Percentiles rank a stretch among this genome's conserved stretches.
Conservation (phyloP, 306 rosid genomes). For the Prinsepia uniflora region DNA sequence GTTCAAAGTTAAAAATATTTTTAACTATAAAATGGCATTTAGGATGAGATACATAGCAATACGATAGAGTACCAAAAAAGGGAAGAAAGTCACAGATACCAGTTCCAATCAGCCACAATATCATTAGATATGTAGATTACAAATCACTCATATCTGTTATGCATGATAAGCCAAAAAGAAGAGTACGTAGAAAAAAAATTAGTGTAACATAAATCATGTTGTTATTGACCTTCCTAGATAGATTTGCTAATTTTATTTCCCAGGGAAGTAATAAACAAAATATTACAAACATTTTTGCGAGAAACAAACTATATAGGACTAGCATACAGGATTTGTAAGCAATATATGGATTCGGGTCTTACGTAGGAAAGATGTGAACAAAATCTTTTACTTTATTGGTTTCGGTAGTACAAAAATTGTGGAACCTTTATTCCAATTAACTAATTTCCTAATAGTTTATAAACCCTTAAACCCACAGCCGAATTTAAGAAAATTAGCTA, state of each 20-base stretch:
- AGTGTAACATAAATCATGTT: no score
- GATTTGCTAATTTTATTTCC: not conserved
- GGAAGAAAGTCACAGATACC: not conserved
- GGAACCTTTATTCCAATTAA: not conserved
- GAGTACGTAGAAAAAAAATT: not conserved
- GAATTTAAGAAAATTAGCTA: not conserved
- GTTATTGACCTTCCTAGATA: not conserved
- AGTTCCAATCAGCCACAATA: not conserved
- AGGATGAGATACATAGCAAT: not conserved
- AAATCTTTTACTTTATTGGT: not conserved
- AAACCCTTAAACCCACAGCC: conserved; percentile 1
- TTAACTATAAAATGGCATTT: not conserved
- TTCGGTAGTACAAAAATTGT: not conserved
- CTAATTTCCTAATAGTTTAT: not conserved
- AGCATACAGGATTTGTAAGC: not conserved
- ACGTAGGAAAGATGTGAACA: not conserved
- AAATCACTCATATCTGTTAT: not conserved
- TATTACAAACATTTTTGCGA: not conserved
- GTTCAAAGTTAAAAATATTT: not conserved
- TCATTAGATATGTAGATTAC: not conserved
- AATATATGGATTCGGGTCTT: not conserved
- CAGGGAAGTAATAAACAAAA: no score
- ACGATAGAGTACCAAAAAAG: not conserved
- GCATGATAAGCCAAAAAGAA: not conserved
- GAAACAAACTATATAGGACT: not conserved